These are phyloP conservation scores for Aegilops sharonensis DNA, from an alignment of 176 grass and related monocot species.

Conservation along the genomic window DNA sequence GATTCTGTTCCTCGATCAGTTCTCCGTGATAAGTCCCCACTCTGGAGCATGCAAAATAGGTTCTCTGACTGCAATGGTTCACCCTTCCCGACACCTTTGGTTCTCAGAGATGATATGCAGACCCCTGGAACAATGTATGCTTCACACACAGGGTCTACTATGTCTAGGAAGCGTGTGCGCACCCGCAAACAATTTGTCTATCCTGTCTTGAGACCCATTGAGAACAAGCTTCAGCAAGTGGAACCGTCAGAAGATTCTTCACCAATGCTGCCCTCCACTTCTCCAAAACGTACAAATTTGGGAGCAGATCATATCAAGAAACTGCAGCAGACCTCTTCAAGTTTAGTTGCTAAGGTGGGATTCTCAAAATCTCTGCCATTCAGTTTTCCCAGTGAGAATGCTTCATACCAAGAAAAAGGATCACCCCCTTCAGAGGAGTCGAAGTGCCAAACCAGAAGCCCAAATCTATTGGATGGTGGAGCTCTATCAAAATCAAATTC, in stretches of 20 bases:
- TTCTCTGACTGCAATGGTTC: conserved; percentile 29
- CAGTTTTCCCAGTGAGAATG: conserved; percentile 7
- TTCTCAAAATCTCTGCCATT: conserved; percentile 12
- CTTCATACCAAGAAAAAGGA: conserved; percentile 24
- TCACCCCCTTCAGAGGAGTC: conserved; percentile 13
- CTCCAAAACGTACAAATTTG: background rate
- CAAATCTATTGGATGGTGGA: background rate
- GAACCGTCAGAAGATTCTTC: conserved; percentile 6
- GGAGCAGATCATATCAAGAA: conserved; percentile 27
- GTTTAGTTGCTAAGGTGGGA: conserved; percentile 17
- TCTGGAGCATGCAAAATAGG: conserved; percentile 1
- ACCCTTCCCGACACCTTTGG: conserved; percentile 63
- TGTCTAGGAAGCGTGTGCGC: conserved; percentile 36
- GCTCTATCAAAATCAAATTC: conserved; percentile 24
- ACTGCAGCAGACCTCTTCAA: conserved; percentile 3
- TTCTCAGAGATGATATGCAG: conserved; percentile 64
- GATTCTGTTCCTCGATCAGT: conserved; percentile 19
- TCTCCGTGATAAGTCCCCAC: conserved; percentile 20
- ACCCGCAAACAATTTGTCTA: conserved; percentile 59
- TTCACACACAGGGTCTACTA: conserved; percentile 39
- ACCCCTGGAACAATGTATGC: conserved; percentile 72
- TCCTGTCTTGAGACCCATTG: conserved; percentile 54
- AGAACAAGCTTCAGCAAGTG: conserved; percentile 29
- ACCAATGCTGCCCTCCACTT: background rate
- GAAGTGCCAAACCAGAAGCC: background rate